Conservation (phyloP, 2,329 filamentous ascomycete genomes). For the Didymellaceae sp. region DNA sequence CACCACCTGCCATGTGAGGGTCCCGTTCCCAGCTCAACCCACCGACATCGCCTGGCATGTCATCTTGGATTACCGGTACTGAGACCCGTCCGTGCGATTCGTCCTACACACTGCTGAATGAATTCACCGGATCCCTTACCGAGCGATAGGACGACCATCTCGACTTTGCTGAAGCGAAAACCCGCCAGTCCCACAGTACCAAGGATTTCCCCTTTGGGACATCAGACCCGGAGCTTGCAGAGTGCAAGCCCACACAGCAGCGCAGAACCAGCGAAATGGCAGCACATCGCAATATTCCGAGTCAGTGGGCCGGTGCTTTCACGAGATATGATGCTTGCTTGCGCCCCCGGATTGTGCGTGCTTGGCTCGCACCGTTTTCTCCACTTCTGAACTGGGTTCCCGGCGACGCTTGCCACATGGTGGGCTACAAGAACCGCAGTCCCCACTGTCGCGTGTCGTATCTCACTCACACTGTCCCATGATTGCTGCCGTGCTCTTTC, state of each 20-base stretch:
- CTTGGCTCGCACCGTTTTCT: constrained; percentile 16
- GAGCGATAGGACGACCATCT: not conserved
- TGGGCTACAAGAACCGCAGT: constrained; percentile 9
- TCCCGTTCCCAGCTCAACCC: no score
- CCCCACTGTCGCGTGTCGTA: constrained; percentile 9
- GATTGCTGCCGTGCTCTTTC: not conserved
- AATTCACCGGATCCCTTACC: not conserved
- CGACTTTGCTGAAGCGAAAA: not conserved
- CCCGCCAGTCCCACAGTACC: not conserved
- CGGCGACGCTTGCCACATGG: constrained; percentile 3
- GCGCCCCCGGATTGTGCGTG: not conserved
- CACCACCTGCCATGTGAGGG: no score
- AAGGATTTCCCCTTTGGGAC: constrained; percentile 17
- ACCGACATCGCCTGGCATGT: no score
- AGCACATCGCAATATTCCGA: not conserved
- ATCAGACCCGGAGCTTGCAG: constrained; percentile 7
- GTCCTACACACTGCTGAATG: not conserved
- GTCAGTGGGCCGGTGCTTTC: not conserved
- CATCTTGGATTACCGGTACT: no score
- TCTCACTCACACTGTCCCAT: not conserved
- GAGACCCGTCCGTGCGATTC: not conserved
- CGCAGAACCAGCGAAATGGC: not conserved
- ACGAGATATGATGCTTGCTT: constrained; percentile 7
- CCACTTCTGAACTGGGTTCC: constrained; percentile 15
- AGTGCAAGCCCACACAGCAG: not conserved